Base-by-base conservation (phyloP, 148 eudicot genomes). In the Linanthus parryae region DNA sequence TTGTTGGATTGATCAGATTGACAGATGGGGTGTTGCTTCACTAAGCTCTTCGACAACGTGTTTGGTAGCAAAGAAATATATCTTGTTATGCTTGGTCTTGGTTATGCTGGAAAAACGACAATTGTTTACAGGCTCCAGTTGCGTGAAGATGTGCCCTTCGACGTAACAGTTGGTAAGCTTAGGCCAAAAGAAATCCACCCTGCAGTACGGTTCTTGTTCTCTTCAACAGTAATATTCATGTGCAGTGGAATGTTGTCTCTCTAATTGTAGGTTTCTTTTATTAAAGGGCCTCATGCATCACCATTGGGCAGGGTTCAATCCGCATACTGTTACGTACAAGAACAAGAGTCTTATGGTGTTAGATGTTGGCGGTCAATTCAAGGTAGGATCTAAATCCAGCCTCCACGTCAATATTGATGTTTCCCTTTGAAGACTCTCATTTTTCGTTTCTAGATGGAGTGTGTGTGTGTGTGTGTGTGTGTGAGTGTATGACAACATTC, bases 301-400 rank as follows among this genome's bases (percentile, higher is more conserved):
- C n/a, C n/a, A 3, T 14, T 47, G 27, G 52, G 25, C 52, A 57
- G 53, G 62, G 33, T 57, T 57, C 44, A 41, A 19, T 37, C 17
- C 34, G 43, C 44, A 44, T 29, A 59, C 44, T 13, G 48, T 59
- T 29, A 56, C 48, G 11, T 50, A 50, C 48, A 60, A 50, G 49
- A 50, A 60, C 39, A 50, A 49, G 11, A 49, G 64, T 39, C 39
- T 59, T 28, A 48, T 56, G 3, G 56, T 48, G 9, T 48, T 36
- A 54, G 63, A 59, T 59, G 48, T 59, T 33, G 64, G 56, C 26
- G 56, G 64, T 40, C 48, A 40, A 31, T 56, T 30, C 57, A 59
- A 59, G 54, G 63, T 48, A 48, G 37, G 24, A 18, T 36, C 54
- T 17, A 16, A 8, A 25, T 28, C 14, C n/a, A n/a, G n/a, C 5